Evolutionary conservation across 345 rosid species (phyloP).

Genomic region (Linum tenue): DNA sequence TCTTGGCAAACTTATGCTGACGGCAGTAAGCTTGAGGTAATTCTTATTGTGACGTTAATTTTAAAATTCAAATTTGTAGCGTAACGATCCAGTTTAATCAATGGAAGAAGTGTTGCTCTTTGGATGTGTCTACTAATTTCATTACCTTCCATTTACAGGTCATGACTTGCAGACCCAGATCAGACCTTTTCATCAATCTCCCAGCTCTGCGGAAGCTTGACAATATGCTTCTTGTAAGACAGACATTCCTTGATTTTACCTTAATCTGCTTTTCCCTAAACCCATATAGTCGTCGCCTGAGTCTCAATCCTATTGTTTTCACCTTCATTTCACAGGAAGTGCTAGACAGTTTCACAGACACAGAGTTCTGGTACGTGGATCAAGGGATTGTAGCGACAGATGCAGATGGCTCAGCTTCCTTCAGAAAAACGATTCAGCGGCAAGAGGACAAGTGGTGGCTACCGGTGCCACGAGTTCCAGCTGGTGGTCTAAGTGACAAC

Average conservation of each 20-base stretch:
- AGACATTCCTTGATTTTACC: constrained; percentile 14
- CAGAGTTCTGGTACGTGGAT: constrained; percentile 93
- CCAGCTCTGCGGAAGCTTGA: constrained; percentile 91
- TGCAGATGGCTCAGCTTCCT: constrained; percentile 65
- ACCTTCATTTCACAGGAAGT: constrained; percentile 51
- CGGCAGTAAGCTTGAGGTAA: constrained; percentile 95
- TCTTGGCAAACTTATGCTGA: constrained; percentile 95
- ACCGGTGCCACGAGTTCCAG: constrained; percentile 81
- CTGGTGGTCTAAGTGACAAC: constrained; percentile 63
- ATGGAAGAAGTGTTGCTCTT: too few species aligned
- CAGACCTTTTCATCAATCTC: constrained; percentile 85
- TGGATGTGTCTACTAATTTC: neutral
- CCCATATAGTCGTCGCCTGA: neutral
- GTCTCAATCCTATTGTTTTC: constrained; percentile 8
- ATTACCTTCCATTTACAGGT: constrained; percentile 33
- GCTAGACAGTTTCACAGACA: constrained; percentile 64
- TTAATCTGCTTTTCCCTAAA: neutral
- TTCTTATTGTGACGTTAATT: neutral
- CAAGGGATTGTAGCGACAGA: constrained; percentile 80
- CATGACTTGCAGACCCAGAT: constrained; percentile 90
- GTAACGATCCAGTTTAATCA: neutral
- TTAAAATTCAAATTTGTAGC: neutral
- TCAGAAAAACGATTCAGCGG: constrained; percentile 62
- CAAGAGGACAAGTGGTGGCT: constrained; percentile 99
- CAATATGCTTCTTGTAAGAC: constrained; percentile 89